Base-by-base conservation (phyloP, 345 rosid species). In the Lepidium didymum region DNA sequence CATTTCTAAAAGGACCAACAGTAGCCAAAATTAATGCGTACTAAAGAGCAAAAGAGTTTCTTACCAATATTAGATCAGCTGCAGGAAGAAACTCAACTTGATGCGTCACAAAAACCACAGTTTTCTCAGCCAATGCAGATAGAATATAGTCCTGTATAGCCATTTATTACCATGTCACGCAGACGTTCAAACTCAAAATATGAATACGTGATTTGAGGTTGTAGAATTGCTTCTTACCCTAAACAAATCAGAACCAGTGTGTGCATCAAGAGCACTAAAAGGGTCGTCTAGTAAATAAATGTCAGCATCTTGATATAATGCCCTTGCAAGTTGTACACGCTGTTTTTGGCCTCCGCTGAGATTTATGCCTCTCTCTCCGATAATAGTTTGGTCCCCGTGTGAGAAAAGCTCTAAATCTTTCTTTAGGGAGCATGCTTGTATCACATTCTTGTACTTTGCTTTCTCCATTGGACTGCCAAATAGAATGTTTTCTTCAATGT, bases 311-410 rank as follows among this genome's bases (percentile, higher is more conserved):
- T 95, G 99, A 84, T 95, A 95, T 42, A 95, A 85, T 4, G 99
- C 99, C 83, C 99, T 85, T 65, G 99, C 99, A 51, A 95, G 99
- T 82, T 95, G 99, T 65, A 91, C 96, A 6, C 99, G 89, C 64
- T 95, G 99, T 79, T 95, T 95, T 83, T 95, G 99, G 21, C 99
- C 99, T 49, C 99, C 99, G 40, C 99, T 94, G 78, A 94, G 80
- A 75, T 94, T 94, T 75, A 94, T 94, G 65, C 99, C 99, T 82
- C 99, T 86, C 44, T 95, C 99, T n/a, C 99, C 99, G 67, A 95
- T 91, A 45, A 95, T 89, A 35, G 99, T 95, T 70, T 95, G 99
- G 78, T 95, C 97, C 25, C 97, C 99, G 74, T 95, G 96, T 45
- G 99, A 89, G 85, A 95, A 87, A 64, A 89, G 97, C 73, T 91